phyloP scores from a whole-genome alignment of 2,329 filamentous ascomycete species.

The Apiospora saccharicola region DNA sequence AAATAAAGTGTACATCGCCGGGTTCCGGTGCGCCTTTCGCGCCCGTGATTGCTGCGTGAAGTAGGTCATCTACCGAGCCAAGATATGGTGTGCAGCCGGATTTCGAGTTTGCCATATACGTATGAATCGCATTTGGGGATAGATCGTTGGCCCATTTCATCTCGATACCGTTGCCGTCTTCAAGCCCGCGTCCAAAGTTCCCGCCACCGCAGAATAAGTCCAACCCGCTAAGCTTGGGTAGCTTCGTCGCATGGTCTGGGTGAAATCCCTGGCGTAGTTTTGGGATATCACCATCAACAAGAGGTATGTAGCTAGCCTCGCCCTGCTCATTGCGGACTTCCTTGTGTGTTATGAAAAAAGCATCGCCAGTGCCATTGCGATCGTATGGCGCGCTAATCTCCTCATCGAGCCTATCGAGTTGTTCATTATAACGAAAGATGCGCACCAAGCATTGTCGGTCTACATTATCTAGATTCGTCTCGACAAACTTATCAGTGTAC shows the following conservation, averaged over 20 bases:
- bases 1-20: slow-evolving; percentile 73
- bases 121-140: slow-evolving; percentile 69
- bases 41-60: slow-evolving; percentile 63
- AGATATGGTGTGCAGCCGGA: slow-evolving; percentile 61
- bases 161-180: slow-evolving; percentile 71
- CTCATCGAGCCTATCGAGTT: slow-evolving; percentile 38
- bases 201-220: slow-evolving; percentile 83
- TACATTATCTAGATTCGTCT: slow-evolving; percentile 51
- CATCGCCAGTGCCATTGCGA: slow-evolving; percentile 68
- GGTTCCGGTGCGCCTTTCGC: slow-evolving; percentile 59
- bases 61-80: slow-evolving; percentile 76
- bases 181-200: slow-evolving; percentile 78
- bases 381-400: slow-evolving; percentile 69
- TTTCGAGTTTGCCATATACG: slow-evolving; percentile 72
- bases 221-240: slow-evolving; percentile 61
- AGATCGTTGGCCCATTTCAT: slow-evolving; percentile 76
- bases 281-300: slow-evolving; percentile 40
- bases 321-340: slow-evolving; percentile 38
- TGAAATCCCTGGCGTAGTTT: slow-evolving; percentile 64
- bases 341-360: slow-evolving; percentile 67
- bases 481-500: slow-evolving; percentile 39
- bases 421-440: slow-evolving; percentile 49
- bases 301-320: slow-evolving; percentile 41
- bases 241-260: slow-evolving; percentile 41
- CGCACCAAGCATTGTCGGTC: slow-evolving; percentile 66